phyloP scores from a whole-genome alignment of 1,284 basidiomycete genomes.

The Cronartium ribicola region DNA sequence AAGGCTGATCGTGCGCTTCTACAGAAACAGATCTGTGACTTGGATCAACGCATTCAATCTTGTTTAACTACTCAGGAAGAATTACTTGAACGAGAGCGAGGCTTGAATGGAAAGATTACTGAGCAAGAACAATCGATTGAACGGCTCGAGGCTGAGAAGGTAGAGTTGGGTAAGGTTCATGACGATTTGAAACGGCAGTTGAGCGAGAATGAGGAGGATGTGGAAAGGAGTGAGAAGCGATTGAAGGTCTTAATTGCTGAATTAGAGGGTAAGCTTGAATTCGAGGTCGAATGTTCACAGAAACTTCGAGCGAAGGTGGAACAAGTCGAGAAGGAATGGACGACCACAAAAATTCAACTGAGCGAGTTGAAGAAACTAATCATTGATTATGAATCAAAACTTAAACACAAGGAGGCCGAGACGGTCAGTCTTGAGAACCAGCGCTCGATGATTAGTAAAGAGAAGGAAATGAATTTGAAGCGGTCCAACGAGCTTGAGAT shows the following conservation, averaged over 20 bases:
- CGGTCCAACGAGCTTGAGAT: slow-evolving; percentile 62
- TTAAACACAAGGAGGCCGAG: slow-evolving; percentile 73
- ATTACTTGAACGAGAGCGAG: slow-evolving; percentile 41
- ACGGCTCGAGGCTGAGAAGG: slow-evolving; percentile 44
- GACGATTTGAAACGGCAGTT: slow-evolving; percentile 71
- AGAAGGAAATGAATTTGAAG: slow-evolving; percentile 50
- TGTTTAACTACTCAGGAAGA: slow-evolving; percentile 43
- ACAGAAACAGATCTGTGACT: slow-evolving; percentile 44
- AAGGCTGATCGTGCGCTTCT: slow-evolving; percentile 54
- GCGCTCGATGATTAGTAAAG: slow-evolving; percentile 57
- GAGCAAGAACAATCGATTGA: slow-evolving; percentile 42
- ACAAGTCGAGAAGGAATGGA: slow-evolving; percentile 43
- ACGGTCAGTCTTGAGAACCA: slow-evolving; percentile 62
- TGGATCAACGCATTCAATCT: slow-evolving; percentile 45
- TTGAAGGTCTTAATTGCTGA: slow-evolving; percentile 66
- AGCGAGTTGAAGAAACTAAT: slow-evolving; percentile 71
- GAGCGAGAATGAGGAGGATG: slow-evolving; percentile 72
- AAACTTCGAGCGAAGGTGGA: slow-evolving; percentile 39
- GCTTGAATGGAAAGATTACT: slow-evolving; percentile 42
- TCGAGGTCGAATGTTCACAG: slow-evolving; percentile 61
- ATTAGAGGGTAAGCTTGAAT: slow-evolving; percentile 66
- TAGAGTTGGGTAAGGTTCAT: slow-evolving; percentile 52
- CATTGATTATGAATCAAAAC: slow-evolving; percentile 70
- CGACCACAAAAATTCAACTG: slow-evolving; percentile 68
- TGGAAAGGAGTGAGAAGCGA: slow-evolving; percentile 69